Conservation (phyloP, 2,329 filamentous ascomycete species). For the Ophiobolus disseminans region DNA sequence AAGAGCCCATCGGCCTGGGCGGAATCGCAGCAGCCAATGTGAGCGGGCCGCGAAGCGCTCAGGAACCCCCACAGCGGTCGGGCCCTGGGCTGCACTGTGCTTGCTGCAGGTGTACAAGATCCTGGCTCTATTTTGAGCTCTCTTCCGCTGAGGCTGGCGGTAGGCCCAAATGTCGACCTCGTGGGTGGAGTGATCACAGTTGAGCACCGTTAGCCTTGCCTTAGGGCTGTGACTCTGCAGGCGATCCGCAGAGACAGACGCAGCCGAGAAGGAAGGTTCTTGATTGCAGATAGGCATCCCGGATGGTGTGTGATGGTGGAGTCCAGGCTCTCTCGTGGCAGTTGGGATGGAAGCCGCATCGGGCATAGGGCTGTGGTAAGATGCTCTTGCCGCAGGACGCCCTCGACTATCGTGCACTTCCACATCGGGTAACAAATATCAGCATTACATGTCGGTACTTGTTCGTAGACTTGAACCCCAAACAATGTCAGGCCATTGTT, state of each 20-base stretch:
- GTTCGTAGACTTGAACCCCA: constrained; percentile 22
- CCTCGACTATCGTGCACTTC: constrained; percentile 17
- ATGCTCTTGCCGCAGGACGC: background rate
- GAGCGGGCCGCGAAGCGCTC: constrained; percentile 36
- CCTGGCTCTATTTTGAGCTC: constrained; percentile 35
- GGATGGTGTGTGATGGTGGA: constrained; percentile 20
- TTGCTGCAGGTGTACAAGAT: constrained; percentile 28
- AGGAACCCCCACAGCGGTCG: constrained; percentile 24
- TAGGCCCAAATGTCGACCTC: too few species aligned
- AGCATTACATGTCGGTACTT: background rate
- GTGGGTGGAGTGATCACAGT: constrained; percentile 16
- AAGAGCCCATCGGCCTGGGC: constrained; percentile 26
- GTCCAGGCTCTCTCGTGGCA: background rate
- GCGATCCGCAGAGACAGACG: constrained; percentile 30
- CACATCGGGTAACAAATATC: constrained; percentile 8
- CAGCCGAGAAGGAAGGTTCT: constrained; percentile 14
- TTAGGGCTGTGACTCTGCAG: constrained; percentile 36
- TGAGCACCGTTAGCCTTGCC: constrained; percentile 21
- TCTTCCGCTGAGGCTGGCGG: constrained; percentile 9
- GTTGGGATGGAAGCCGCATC: background rate
- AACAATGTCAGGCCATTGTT: constrained; percentile 46
- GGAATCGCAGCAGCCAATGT: constrained; percentile 33
- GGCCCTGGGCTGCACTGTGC: constrained; percentile 28
- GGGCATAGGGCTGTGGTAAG: too few species aligned
- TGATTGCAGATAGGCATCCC: constrained; percentile 13